A percentile compares a stretch with the other conserved stretches of the same genome.
Conservation (phyloP, 2,329 filamentous ascomycete species). For the Diaporthe sp. region DNA sequence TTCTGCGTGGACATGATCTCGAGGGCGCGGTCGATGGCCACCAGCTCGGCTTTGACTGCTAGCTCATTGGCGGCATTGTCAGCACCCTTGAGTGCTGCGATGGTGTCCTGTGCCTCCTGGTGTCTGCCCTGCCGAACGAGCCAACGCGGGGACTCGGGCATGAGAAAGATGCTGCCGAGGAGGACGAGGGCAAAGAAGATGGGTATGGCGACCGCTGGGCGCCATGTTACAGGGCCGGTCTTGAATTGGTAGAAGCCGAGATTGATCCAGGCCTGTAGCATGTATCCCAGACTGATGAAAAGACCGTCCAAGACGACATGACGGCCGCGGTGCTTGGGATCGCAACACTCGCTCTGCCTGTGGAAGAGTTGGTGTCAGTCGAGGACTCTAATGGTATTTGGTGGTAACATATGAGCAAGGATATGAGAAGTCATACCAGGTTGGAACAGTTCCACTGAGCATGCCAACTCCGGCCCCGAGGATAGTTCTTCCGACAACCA, state of each 20-base stretch:
- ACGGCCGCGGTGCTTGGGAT: slow-evolving; percentile 58
- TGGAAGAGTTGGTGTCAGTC: not conserved
- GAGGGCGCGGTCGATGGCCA: slow-evolving; percentile 63
- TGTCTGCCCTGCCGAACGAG: slow-evolving; percentile 6
- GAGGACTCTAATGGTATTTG: not conserved
- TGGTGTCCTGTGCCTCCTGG: not conserved
- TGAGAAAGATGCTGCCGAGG: slow-evolving; percentile 51
- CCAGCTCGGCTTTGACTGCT: slow-evolving; percentile 56
- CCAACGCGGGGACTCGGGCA: slow-evolving; percentile 51
- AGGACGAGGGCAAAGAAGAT: slow-evolving; percentile 51
- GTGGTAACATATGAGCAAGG: not conserved
- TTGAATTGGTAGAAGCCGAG: slow-evolving; percentile 39
- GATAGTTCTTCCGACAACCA: slow-evolving; percentile 57
- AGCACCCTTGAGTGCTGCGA: slow-evolving; percentile 5
- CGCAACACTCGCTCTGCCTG: slow-evolving; percentile 54
- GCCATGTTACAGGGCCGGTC: slow-evolving; percentile 39
- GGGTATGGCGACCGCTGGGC: slow-evolving; percentile 55
- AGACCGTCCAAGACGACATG: slow-evolving; percentile 55
- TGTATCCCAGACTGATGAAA: slow-evolving; percentile 41
- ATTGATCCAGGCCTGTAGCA: slow-evolving; percentile 42
- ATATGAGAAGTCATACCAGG: slow-evolving; percentile 45
- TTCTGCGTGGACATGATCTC: slow-evolving; percentile 56
- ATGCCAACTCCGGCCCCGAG: slow-evolving; percentile 56
- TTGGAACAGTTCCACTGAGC: slow-evolving; percentile 57
- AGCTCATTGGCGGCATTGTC: not conserved